A percentile compares a stretch with the other conserved stretches of the same genome.
Evolutionary conservation across 106 monocot genomes (phyloP).

Genomic region (Platanthera guangdongensis): DNA sequence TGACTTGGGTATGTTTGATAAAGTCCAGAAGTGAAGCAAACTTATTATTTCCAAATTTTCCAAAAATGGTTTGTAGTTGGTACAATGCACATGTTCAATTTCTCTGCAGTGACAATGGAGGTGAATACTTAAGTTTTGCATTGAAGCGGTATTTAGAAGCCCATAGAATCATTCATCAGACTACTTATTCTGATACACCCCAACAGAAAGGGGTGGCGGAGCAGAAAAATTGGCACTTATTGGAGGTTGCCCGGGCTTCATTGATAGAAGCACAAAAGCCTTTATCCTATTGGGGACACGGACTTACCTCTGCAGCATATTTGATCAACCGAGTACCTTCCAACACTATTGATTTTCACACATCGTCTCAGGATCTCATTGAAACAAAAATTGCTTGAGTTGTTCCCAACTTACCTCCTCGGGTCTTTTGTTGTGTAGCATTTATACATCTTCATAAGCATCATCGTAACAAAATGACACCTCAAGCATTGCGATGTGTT

Average conservation of each 20-base stretch:
- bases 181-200: conserved; percentile 4
- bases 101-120: conserved; percentile 7
- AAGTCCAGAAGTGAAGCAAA: conserved; percentile 12
- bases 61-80: not conserved
- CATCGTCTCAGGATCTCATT: not conserved
- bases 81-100: conserved; percentile 8
- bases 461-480: no score
- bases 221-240: conserved; percentile 6
- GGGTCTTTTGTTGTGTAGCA: conserved; percentile 6
- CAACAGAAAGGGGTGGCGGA: conserved; percentile 4
- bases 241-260: conserved; percentile 10
- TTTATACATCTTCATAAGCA: not conserved
- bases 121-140: conserved; percentile 3
- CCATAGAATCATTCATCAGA: conserved; percentile 1
- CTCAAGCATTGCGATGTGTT: no score
- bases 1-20: conserved; percentile 9
- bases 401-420: not conserved
- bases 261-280: conserved; percentile 12
- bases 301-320: not conserved
- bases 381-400: not conserved
- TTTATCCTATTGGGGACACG: conserved; percentile 6
- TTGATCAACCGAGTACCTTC: not conserved
- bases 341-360: not conserved
- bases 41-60: conserved; percentile 14
- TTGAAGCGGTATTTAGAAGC: not conserved